Evolutionary conservation across 306 rosid species (phyloP), one percentile per base, ranked within the genome.

Genomic region (Quercus variabilis): DNA sequence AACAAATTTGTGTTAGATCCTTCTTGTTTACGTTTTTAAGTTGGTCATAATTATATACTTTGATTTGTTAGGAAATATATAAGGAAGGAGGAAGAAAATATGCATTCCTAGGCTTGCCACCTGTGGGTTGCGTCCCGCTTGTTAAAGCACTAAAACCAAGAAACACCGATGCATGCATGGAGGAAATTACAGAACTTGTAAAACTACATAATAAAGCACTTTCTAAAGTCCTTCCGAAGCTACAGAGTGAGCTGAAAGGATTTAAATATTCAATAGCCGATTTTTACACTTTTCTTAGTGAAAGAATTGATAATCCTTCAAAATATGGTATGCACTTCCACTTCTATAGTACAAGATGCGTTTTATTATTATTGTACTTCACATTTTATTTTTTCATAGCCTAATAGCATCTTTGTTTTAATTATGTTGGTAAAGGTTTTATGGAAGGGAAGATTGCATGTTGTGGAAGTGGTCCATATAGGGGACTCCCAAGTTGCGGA

Each of bases 401-500:
- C 35, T 33, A 33, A 33, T 33, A 33, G 35, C 35, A 33, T 33
- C 1, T 33, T 33, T 33, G 35, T 33, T 33, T 33, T 33, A 33
- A 33, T 33, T 33, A 33, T 33, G 35, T 33, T 33, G 35, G 35
- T 33, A 33, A 31, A 33, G 35, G 35, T 33, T 33, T 33, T 33
- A 33, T 33, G 35, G 6, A 33, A 33, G 35, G 35, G 35, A 33
- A 33, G 35, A 5, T 5, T 33, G 35, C 35, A 33, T 33, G 35
- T 33, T 33, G 35, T 33, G 35, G 35, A 33, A 33, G 35, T 33
- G 35, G 35, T 33, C 35, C 78, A 2, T 81, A 76, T 55, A 87
- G 89, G 82, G 89, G 88, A 59, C 70, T 70, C 52, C 23, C 23
- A 3, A 88, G 78, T 75, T 90, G 90, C 73, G 92, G 94, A 51